Percentiles rank a stretch among this genome's conserved stretches.
Conservation (phyloP, 2,329 filamentous ascomycete species). For the Botrytis hyacinthi region DNA sequence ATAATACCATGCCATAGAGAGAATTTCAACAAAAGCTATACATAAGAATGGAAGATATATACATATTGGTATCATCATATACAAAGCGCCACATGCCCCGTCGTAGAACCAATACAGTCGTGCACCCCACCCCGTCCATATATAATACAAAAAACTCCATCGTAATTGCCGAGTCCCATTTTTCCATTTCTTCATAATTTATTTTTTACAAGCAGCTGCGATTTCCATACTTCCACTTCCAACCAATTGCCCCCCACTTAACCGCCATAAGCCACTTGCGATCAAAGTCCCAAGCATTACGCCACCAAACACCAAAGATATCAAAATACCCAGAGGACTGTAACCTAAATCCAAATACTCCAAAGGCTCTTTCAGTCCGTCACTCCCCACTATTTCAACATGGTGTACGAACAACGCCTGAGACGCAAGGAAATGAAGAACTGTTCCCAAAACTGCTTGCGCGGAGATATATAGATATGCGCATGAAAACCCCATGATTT, state of each 20-base stretch:
- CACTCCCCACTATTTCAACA: not conserved
- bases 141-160: not conserved
- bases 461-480: conserved; percentile 1
- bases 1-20: not conserved
- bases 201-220: conserved; percentile 28
- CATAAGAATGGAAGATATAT: not conserved
- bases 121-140: not conserved
- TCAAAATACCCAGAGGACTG: conserved; percentile 11
- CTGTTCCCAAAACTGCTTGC: not conserved
- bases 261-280: conserved; percentile 23
- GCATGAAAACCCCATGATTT: not conserved
- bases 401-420: conserved; percentile 15
- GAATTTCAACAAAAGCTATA: not conserved
- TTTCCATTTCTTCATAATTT: not conserved
- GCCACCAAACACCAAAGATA: conserved; percentile 4
- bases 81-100: not conserved
- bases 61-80: not conserved
- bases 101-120: not conserved
- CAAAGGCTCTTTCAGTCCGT: not conserved
- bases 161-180: not conserved
- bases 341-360: conserved; percentile 17
- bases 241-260: conserved; percentile 26
- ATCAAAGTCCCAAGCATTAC: not conserved
- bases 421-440: conserved; percentile 8
- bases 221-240: conserved; percentile 32